Conservation (phyloP, 2,329 filamentous ascomycete genomes). For the Nannizziopsis arthrosporioides region DNA sequence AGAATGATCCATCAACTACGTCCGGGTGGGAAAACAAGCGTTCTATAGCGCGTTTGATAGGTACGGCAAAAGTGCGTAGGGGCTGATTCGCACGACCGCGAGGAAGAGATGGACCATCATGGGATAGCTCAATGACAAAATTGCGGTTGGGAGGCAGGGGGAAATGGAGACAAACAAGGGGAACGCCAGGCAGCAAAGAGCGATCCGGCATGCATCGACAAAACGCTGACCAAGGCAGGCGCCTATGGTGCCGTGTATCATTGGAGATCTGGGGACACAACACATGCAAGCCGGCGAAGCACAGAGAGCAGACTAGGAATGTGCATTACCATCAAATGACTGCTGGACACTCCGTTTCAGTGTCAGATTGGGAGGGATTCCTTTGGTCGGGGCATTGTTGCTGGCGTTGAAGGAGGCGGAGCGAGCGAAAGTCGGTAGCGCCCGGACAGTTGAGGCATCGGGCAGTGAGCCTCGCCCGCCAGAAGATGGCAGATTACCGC, state of each 20-base stretch:
- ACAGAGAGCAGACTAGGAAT: slow-evolving; percentile 8
- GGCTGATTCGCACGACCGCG: no score
- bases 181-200: no score
- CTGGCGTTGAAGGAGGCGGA: slow-evolving; percentile 24
- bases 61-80: no score
- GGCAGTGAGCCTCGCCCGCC: slow-evolving; percentile 27
- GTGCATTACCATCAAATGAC: slow-evolving; percentile 36
- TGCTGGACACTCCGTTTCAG: slow-evolving; percentile 35
- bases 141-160: no score
- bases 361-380: slow-evolving; percentile 20
- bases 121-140: no score
- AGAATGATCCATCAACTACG: not conserved
- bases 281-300: slow-evolving; percentile 1
- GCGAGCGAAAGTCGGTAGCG: slow-evolving; percentile 21
- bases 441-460: slow-evolving; percentile 12
- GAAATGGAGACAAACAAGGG: no score
- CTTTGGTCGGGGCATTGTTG: slow-evolving; percentile 8
- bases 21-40: not conserved
- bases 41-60: no score
- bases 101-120: no score
- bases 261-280: not conserved
- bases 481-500: slow-evolving; percentile 32
- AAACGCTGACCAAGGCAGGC: no score
- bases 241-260: not conserved
- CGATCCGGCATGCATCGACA: no score